Percentiles rank a stretch among this genome's conserved stretches.
Evolutionary conservation across 106 monocot species (phyloP).

Genomic region (Allium fistulosum): DNA sequence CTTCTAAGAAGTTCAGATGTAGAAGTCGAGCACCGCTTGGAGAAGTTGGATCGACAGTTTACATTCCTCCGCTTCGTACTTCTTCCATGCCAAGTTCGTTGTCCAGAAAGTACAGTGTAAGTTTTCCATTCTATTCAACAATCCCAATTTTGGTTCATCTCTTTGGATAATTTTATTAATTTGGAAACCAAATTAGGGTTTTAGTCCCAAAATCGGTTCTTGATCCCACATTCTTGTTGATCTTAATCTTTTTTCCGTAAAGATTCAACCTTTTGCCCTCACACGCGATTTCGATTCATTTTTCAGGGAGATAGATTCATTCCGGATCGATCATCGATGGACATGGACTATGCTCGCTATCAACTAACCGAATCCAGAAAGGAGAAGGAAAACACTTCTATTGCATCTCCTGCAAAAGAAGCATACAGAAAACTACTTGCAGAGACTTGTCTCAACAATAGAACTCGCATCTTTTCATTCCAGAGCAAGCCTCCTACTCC

Average conservation of each 20-base stretch:
- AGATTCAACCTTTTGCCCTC: no score
- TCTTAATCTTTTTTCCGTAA: no score
- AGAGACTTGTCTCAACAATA: slow-evolving; percentile 4
- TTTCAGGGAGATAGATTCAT: slow-evolving; percentile 21
- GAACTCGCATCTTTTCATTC: slow-evolving; percentile 21
- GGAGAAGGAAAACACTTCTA: slow-evolving; percentile 17
- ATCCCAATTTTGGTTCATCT: not conserved
- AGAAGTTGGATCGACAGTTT: slow-evolving; percentile 23
- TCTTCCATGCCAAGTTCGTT: slow-evolving; percentile 7
- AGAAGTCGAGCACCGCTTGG: slow-evolving; percentile 5
- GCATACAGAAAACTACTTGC: slow-evolving; percentile 14
- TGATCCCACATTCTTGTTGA: no score
- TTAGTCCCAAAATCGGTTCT: no score
- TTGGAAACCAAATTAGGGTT: no score
- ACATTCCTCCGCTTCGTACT: slow-evolving; percentile 35
- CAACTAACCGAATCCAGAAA: slow-evolving; percentile 15
- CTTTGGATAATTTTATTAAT: not conserved
- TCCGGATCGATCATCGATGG: slow-evolving; percentile 25
- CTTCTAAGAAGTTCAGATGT: slow-evolving; percentile 3
- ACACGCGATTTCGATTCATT: no score
- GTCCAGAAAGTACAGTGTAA: slow-evolving; percentile 29
- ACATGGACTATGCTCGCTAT: slow-evolving; percentile 23
- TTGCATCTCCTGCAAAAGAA: slow-evolving; percentile 15
- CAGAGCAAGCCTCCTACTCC: slow-evolving; percentile 20
- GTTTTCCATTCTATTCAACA: not conserved